Base-by-base conservation (phyloP, 805 yeast species). In the Scheffersomyces coipomensis region DNA sequence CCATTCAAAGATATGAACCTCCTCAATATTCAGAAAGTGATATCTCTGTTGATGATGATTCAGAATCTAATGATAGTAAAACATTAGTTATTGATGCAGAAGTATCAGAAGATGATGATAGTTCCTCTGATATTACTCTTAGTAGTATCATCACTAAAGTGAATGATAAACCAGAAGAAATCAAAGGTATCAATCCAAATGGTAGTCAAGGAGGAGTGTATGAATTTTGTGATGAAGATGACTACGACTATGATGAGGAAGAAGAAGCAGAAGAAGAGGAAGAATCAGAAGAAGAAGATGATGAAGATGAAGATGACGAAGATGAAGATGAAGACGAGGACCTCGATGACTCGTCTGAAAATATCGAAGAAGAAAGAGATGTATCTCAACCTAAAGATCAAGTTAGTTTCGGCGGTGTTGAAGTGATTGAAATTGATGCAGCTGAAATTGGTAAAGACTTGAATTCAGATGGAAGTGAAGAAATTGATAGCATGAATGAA, bases 311-410 rank as follows among this genome's bases (percentile, higher is more conserved):
- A 17, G 27, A 32, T 4, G 35, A 17, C 5, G 21, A 32, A 17
- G 35, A 32, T 7, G 22, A 33, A 24, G 27, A 3, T 19, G 31
- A 34, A 10, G 29, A 34, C 23, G 29, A 23, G 19, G 32, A 29
- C 6, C 9, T 6, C n/a, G 37, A 23, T n/a, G 27, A 32, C 7
- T 17, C 8, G 16, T n/a, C 8, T 13, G 16, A 13, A 35, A 30
- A 12, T 6, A 19, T 10, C 12, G 29, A 36, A 15, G 34, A n/a
- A n/a, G n/a, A n/a, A n/a, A n/a, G n/a, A n/a, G n/a, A n/a, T n/a
- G n/a, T n/a, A n/a, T 10, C 27, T 10, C 27, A 10, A 10, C 27
- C 12, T n/a, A n/a, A n/a, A n/a, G n/a, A n/a, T 24, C 27, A 10
- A 24, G n/a, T 10, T 10, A 13, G 5, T 9, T 24, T 24, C 13